These are phyloP conservation scores for Penicillium waksmanii DNA, from an alignment of 495 filamentous ascomycete genomes.

Conservation along the genomic window DNA sequence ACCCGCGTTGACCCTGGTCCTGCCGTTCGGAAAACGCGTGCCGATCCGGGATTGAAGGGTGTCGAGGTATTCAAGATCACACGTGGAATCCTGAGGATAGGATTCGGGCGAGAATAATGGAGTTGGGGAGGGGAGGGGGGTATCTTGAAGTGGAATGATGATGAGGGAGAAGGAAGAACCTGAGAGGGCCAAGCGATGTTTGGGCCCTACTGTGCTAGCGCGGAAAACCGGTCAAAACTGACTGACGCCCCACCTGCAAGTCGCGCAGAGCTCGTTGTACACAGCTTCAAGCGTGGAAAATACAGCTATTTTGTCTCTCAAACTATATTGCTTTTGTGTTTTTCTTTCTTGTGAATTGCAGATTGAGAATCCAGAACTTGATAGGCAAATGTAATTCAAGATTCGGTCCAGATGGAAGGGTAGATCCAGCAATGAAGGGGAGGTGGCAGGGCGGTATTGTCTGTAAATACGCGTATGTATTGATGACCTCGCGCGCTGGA, in stretches of 20 bases:
- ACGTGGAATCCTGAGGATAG: slow-evolving; percentile 17
- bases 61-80: slow-evolving; percentile 20
- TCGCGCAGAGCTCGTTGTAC: slow-evolving; percentile 35
- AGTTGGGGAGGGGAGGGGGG: slow-evolving; percentile 26
- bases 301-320: slow-evolving; percentile 15
- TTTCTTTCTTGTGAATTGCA: background rate
- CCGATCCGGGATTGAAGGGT: slow-evolving; percentile 19
- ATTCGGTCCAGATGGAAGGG: slow-evolving; percentile 14
- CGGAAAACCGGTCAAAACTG: slow-evolving; percentile 44
- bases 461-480: slow-evolving; percentile 25
- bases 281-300: slow-evolving; percentile 11
- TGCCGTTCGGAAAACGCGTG: slow-evolving; percentile 31
- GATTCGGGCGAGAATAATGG: slow-evolving; percentile 12
- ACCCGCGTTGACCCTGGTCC: slow-evolving; percentile 28
- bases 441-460: slow-evolving; percentile 21
- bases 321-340: background rate
- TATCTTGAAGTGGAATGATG: slow-evolving; percentile 46
- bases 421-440: slow-evolving; percentile 35
- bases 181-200: slow-evolving; percentile 52
- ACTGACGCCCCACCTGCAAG: slow-evolving; percentile 46
- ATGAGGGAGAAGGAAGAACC: slow-evolving; percentile 44
- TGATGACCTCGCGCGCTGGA: slow-evolving; percentile 1
- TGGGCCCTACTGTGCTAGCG: slow-evolving; percentile 54
- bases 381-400: slow-evolving; percentile 16
- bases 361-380: slow-evolving; percentile 13